Conservation (phyloP, 2,329 filamentous ascomycete species). For the Tolypocladium amazonense region DNA sequence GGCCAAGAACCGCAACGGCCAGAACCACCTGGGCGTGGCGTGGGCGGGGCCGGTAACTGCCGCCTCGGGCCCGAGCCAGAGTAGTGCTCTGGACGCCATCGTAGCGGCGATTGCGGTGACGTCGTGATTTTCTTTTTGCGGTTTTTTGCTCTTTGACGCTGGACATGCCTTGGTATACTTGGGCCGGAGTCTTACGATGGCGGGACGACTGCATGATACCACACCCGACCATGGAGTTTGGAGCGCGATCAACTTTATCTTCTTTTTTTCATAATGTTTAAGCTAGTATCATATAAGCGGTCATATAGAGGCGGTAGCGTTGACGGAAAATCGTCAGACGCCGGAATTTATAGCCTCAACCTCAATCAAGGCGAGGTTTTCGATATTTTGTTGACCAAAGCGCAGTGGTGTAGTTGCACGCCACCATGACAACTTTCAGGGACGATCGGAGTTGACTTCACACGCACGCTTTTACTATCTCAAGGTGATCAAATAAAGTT, state of each 20-base stretch:
- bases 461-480: not conserved
- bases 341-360: not conserved
- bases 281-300: not conserved
- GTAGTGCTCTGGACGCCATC: conserved; percentile 54
- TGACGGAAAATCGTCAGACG: not conserved
- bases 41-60: conserved; percentile 51
- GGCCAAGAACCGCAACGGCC: conserved; percentile 41
- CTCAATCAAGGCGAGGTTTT: not conserved
- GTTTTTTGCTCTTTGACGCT: not conserved
- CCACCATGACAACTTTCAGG: too few relatives aligned
- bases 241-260: not conserved
- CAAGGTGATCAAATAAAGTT: not conserved
- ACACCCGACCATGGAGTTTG: not conserved
- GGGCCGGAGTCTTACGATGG: not conserved
- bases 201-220: not conserved
- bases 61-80: conserved; percentile 48
- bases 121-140: not conserved
- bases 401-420: too few relatives aligned
- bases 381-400: too few relatives aligned
- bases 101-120: conserved; percentile 45
- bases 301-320: not conserved
- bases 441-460: not conserved
- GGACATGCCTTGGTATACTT: not conserved
- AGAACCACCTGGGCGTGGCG: conserved; percentile 43
- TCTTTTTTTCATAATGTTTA: not conserved